Base-by-base conservation (phyloP, 495 filamentous ascomycete species). In the Aspergillus asperescens region DNA sequence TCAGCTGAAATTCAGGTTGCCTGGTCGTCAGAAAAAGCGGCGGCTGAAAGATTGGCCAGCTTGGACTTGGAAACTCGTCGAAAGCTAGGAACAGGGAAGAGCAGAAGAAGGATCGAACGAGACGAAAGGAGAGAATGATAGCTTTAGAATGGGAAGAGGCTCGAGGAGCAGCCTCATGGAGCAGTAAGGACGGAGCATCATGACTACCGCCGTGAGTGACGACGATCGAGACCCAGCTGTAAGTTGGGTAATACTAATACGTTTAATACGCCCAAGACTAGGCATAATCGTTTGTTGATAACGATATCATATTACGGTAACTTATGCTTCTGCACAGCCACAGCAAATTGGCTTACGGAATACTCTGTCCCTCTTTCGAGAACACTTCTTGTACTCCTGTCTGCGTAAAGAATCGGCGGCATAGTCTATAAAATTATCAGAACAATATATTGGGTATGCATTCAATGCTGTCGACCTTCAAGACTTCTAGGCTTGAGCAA, bases 1-100 rank as follows among this genome's bases (percentile, higher is more conserved):
- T 52, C 22, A 46, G 28, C 44, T 32, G 38, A 41, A 23, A 31
- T 29, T 25, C 35, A 31, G 40, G 50, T 28, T 52, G 50, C 40
- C 41, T 45, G 44, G 29, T 37, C 24, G 31, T 16, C 22, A 31
- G 31, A 25, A 7, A n/a, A 50, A 50, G 24, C 23, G 32, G 31
- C 15, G 40, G 40, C 7, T 12, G 7, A 38, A n/a, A 29, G 16
- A 39, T 38, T 22, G 5, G 5, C 9, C 22, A 29, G 5, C 9
- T 10, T 10, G 18, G 16, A 15, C 19, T 34, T 42, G n/a, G n/a
- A n/a, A n/a, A n/a, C n/a, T n/a, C n/a, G n/a, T n/a, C 38, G 9
- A 20, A 13, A 28, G 24, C 16, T 12, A 42, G 15, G 7, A 4
- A 1, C 28, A 5, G 7, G n/a, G 4, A 19, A 42, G 19, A 24